Evolutionary conservation across 352 stramenopile species (phyloP), one percentile per base, ranked within the genome.

Genomic region (Phytophthora parvispora): DNA sequence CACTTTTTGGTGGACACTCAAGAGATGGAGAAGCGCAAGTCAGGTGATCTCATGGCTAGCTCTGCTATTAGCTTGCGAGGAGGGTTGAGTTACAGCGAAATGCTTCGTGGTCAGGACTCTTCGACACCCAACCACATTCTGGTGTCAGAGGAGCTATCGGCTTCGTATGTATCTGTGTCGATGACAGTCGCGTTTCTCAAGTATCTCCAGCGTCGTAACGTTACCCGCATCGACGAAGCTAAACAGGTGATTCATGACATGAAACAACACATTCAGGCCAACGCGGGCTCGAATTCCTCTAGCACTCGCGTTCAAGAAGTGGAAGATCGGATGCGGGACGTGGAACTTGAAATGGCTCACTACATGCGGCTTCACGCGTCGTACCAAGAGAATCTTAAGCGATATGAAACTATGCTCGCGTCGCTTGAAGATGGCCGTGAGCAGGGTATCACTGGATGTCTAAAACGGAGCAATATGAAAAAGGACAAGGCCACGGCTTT

Each of bases 401-500:
- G 89, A 48, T 97, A 93, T 47, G 59, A 79, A 16, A 85, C 77
- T 18, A 75, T 97, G 34, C 66, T 88, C 49, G 52, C 72, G 18
- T 93, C 91, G 60, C 72, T 95, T 6, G 85, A 93, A 47, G 78
- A 93, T 34, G 89, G 89, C 29, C 87, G 87, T 10, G 89, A 97
- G 54, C 86, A 90, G 24, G 89, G 89, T 4, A 91, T 97, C 58
- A 97, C 89, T 4, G 86, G 87, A 4, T 93, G 82, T 42, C 60
- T 97, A 25, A 95, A 95, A 62, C 89, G 89, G 29, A 95, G 87
- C 60, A 93, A 87, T 31, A 87, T 91, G 75, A 97, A 95, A 64
- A 97, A 97, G 51, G 89, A 97, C 63, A 83, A 94, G 69, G 77
- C 79, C 6, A 88, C 85, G 2, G 82, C 91, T 48, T 97, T 97